Conservation (phyloP, 352 stramenopile genomes). For the Globisporangium nagaii region DNA sequence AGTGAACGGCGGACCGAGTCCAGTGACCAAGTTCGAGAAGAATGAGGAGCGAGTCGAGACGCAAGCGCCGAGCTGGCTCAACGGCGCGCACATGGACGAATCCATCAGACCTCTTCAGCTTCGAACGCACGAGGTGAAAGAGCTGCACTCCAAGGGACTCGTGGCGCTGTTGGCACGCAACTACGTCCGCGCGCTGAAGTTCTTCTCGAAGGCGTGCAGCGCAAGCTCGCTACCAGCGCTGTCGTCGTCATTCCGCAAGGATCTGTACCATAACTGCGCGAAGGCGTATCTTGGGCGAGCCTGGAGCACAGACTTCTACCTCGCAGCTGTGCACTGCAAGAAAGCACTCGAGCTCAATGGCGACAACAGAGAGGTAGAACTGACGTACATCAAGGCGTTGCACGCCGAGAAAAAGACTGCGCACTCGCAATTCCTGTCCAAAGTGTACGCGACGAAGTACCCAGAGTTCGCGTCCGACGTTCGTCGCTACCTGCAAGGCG, state of each 20-base stretch:
- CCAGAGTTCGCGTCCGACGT: constrained; percentile 44
- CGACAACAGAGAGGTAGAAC: constrained; percentile 34
- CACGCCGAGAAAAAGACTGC: constrained; percentile 27
- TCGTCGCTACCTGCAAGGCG: constrained; percentile 18
- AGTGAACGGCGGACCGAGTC: constrained; percentile 23
- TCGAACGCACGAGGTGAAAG: constrained; percentile 15
- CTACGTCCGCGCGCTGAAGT: constrained; percentile 32
- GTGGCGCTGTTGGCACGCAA: constrained; percentile 22
- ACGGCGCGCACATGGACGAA: constrained; percentile 23
- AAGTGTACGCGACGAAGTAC: constrained; percentile 40
- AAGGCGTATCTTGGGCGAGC: constrained; percentile 58
- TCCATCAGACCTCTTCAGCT: background rate
- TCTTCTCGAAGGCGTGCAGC: constrained; percentile 30
- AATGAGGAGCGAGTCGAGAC: constrained; percentile 11
- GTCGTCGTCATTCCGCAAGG: constrained; percentile 32
- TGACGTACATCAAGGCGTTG: constrained; percentile 60
- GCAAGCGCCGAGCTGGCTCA: constrained; percentile 22
- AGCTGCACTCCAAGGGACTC: constrained; percentile 21
- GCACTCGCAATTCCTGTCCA: constrained; percentile 39
- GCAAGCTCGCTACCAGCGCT: constrained; percentile 9
- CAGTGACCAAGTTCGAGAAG: constrained; percentile 9
- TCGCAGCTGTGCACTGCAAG: constrained; percentile 61
- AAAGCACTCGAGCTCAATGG: constrained; percentile 50
- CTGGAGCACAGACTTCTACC: constrained; percentile 65
- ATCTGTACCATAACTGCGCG: constrained; percentile 52